Evolutionary conservation across 1,139 yeast species (phyloP), one percentile per base, ranked within the genome.

Genomic region (Arxiozyma heterogenica): DNA sequence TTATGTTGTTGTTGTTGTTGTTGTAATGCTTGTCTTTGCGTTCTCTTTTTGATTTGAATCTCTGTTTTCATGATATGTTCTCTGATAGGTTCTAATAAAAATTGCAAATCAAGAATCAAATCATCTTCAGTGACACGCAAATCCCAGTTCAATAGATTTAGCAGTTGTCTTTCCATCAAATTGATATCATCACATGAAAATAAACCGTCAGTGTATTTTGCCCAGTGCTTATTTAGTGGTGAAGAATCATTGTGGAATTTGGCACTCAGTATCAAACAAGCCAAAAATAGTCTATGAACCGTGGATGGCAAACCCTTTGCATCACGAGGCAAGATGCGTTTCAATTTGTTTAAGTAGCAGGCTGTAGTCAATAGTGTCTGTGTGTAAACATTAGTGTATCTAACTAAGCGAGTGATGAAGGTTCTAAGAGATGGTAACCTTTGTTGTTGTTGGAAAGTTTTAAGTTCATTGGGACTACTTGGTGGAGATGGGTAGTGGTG

Each of bases 251-350:
- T 85, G 72, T 83, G 86, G 69, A 76, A 82, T 68, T 86, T 86
- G 50, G 89, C 81, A 23, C 88, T 79, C 58, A 86, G 75, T 54
- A 86, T 84, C 61, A 86, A 72, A 65, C 90, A 83, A 18, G 89
- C 85, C 57, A 86, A 75, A 61, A 86, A 81, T 57, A 86, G 83
- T 64, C 94, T 76, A 69, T 86, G 93, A 65, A 88, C 77, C 1
- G 94, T 85, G 59, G 89, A 84, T 39, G 90, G 86, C 58, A 84
- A 62, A 39, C 93, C 93, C 62, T 81, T 83, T 41, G 91, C 87
- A 59, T 83, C 84, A 56, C 74, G 73, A 47, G 93, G 91, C 54
- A 85, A 73, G 61, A 77, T 81, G 53, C 75, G 59, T 67, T 80
- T 79, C 61, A 86, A 73, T 61, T 81, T 75, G 61, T 83, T 79